These are phyloP conservation scores for Marasmius tenuissimus DNA, from an alignment of 1,284 basidiomycete species.

Conservation along the genomic window DNA sequence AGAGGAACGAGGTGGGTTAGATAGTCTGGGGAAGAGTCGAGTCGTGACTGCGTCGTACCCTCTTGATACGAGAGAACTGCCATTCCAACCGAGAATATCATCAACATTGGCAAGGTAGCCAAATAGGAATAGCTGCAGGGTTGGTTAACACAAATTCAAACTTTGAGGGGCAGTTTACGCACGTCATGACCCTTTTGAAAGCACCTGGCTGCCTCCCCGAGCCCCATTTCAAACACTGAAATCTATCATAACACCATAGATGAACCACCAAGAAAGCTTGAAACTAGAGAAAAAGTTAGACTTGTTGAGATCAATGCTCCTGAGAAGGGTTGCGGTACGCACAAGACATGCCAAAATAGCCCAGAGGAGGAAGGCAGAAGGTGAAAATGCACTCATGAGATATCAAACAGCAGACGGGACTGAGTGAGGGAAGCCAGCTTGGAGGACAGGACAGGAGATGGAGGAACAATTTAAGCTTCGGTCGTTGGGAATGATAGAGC, in stretches of 20 bases:
- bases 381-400: conserved; percentile 66
- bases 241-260: conserved; percentile 72
- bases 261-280: conserved; percentile 63
- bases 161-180: conserved; percentile 24
- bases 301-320: not conserved
- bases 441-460: conserved; percentile 4
- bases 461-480: not conserved
- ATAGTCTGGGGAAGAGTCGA: not conserved
- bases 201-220: conserved; percentile 72
- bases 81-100: conserved; percentile 59
- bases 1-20: not conserved
- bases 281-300: conserved; percentile 44
- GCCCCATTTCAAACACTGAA: conserved; percentile 70
- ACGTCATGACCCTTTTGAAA: conserved; percentile 83
- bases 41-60: conserved; percentile 41
- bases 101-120: conserved; percentile 59
- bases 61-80: conserved; percentile 67
- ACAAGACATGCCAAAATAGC: conserved; percentile 64
- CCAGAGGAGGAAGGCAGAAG: conserved; percentile 71
- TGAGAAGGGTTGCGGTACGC: conserved; percentile 26
- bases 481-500: not conserved
- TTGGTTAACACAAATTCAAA: conserved; percentile 16
- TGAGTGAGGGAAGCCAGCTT: conserved; percentile 32
- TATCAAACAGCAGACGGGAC: conserved; percentile 18
- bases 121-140: conserved; percentile 68